phyloP scores from a whole-genome alignment of 2,329 filamentous ascomycete species.

The Sporothrix pseudoabietina region DNA sequence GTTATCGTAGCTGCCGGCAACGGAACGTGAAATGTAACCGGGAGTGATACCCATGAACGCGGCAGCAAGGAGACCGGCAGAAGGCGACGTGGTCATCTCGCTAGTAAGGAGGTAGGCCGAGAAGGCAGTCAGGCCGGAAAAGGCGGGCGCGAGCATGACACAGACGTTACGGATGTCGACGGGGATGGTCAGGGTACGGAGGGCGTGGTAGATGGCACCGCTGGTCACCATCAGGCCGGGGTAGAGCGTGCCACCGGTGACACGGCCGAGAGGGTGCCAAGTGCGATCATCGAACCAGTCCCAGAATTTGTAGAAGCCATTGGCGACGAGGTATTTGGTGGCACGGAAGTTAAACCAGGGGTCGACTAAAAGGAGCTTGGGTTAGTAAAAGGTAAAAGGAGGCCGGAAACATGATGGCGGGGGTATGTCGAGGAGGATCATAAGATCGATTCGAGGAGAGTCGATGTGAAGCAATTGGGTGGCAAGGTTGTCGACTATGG shows the following conservation, averaged over 20 bases:
- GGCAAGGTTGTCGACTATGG: conserved; percentile 19
- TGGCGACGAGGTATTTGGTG: conserved; percentile 92
- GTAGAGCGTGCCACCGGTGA: conserved; percentile 98
- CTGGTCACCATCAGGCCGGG: conserved; percentile 99
- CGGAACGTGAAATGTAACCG: conserved; percentile 96
- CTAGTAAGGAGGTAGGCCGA: conserved; percentile 94
- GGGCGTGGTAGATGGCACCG: conserved; percentile 91
- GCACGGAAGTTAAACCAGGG: conserved; percentile 99
- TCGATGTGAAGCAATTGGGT: conserved; percentile 29
- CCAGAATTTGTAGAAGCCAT: conserved; percentile 99
- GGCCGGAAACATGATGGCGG: background rate
- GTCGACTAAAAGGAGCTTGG: conserved; percentile 66
- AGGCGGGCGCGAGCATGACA: conserved; percentile 90
- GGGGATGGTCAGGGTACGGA: conserved; percentile 84
- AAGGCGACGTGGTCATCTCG: conserved; percentile 95
- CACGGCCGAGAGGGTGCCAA: conserved; percentile 98
- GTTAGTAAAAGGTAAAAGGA: conserved; percentile 37
- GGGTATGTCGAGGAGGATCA: background rate
- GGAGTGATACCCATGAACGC: conserved; percentile 97
- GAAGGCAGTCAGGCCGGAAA: conserved; percentile 89
- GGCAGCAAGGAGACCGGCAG: conserved; percentile 90
- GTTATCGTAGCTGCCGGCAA: conserved; percentile 96
- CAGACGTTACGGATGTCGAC: conserved; percentile 99
- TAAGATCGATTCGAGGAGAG: background rate
- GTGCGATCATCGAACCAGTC: conserved; percentile 99